Percentiles rank a stretch among this genome's conserved stretches.
phyloP scores from a whole-genome alignment of 495 filamentous ascomycete genomes.

The Neurospora sp. region DNA sequence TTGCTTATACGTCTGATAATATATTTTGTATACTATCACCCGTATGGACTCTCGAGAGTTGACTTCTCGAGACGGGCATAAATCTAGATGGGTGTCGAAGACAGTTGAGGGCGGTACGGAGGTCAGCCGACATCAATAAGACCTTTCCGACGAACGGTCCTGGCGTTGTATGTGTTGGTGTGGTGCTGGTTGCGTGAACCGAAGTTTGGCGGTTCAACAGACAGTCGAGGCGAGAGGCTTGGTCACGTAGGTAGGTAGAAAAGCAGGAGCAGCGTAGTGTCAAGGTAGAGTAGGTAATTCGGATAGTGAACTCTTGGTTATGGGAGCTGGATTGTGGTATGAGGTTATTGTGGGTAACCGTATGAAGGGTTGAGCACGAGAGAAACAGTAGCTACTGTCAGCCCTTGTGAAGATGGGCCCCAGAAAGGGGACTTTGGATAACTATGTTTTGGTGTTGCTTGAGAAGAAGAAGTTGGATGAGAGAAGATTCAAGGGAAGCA shows the following conservation, averaged over 20 bases:
- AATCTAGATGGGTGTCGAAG: constrained; percentile 61
- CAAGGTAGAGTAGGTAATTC: background rate
- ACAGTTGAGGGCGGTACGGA: constrained; percentile 57
- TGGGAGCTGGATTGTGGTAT: background rate
- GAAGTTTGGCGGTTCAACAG: background rate
- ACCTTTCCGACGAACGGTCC: constrained; percentile 20
- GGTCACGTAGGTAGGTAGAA: background rate
- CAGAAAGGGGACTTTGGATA: background rate
- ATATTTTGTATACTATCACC: constrained; percentile 52
- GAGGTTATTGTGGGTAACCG: background rate
- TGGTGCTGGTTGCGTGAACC: background rate
- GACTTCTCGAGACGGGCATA: constrained; percentile 61
- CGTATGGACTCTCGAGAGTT: constrained; percentile 62
- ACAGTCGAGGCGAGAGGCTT: background rate
- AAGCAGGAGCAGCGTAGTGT: background rate
- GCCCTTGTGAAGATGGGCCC: background rate
- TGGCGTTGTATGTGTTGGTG: constrained; percentile 3
- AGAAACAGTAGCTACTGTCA: background rate
- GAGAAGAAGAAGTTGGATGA: background rate
- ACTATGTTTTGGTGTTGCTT: background rate
- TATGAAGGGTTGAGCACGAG: background rate
- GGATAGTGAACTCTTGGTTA: background rate
- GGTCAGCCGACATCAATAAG: constrained; percentile 70
- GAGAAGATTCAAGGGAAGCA: background rate
- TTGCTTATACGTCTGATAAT: constrained; percentile 26